phyloP scores from a whole-genome alignment of 139 green algal genomes.

The Chlamydomonas eustigma region DNA sequence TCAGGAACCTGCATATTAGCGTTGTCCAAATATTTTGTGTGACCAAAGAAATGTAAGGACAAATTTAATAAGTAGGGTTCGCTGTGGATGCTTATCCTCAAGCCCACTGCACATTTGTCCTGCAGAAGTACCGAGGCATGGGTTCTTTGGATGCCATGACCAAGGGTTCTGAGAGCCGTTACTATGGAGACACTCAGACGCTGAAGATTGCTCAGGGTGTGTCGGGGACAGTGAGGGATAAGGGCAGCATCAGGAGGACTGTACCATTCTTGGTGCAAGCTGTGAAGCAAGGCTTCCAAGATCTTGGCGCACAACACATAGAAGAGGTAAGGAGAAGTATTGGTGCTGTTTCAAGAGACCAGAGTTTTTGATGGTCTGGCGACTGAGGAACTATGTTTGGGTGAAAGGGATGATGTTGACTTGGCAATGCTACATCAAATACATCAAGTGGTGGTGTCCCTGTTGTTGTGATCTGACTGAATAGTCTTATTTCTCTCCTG shows the following conservation, averaged over 20 bases:
- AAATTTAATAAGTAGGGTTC: no score
- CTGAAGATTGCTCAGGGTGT: constrained; percentile 98
- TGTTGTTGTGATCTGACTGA: no score
- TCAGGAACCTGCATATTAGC: no score
- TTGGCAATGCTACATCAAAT: no score
- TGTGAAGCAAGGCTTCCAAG: constrained; percentile 38
- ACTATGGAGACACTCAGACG: constrained; percentile 83
- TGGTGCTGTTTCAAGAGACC: no score
- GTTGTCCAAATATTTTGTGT: no score
- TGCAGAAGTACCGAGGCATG: constrained; percentile 92
- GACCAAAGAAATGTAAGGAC: no score
- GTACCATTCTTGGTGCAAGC: constrained; percentile 74
- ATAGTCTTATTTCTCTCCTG: neutral
- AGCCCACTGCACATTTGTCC: neutral
- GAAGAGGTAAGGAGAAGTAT: neutral
- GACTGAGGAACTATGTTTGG: no score
- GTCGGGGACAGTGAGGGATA: constrained; percentile 89
- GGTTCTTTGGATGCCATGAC: constrained; percentile 93
- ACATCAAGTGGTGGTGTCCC: no score
- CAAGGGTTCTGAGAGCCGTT: constrained; percentile 90
- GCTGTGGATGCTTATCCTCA: neutral
- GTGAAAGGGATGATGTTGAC: no score
- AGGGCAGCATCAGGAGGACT: constrained; percentile 73
- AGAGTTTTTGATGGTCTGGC: no score
- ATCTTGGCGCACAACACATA: constrained; percentile 67